Evolutionary conservation across 352 stramenopile species (phyloP), one percentile per base, ranked within the genome.

Genomic region (Peronospora belbahrii): DNA sequence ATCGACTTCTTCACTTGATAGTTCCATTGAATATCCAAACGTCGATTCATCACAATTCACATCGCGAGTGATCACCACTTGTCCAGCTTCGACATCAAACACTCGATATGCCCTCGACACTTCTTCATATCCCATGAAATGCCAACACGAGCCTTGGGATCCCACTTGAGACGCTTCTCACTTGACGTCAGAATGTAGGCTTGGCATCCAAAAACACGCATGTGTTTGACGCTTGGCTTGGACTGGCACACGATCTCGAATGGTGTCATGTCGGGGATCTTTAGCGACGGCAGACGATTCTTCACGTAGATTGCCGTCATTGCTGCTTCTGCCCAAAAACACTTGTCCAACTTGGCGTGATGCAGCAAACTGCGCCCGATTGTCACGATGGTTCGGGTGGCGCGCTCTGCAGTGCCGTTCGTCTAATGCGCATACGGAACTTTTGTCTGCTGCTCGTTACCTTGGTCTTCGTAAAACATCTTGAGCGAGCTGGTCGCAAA

Each of bases 161-260:
- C n/a, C n/a, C n/a, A n/a, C n/a, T n/a, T n/a, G n/a, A 33, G 6
- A 18, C 11, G 13, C 6, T 15, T 18, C 15, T 35, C 30, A 7
- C 30, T 35, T 15, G 30, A 24, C 6, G 38, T 45, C 38, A 45
- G 14, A 15, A 45, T 36, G 24, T 45, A 36, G 4, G 23, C 31
- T 30, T 32, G n/a, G 14, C 41, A 48, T 14, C 27, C 27, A 14
- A 48, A 51, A 3, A 51, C 33, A 27, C 43, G 43, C 43, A 51
- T 51, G 43, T 51, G 43, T 11, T 51, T 51, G 2, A 51, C 43
- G 14, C 23, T 51, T 14, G 43, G 43, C 23, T 40, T 49, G 31
- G 28, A 33, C 28, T 49, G 40, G 42, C 41, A 41, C 9, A 49
- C 42, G 42, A 49, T 49, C 19, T 49, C 42, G 19, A 48, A 48